These are phyloP conservation scores for Sphaerostilbella broomeana DNA, from an alignment of 2,329 filamentous ascomycete species.

Conservation along the genomic window DNA sequence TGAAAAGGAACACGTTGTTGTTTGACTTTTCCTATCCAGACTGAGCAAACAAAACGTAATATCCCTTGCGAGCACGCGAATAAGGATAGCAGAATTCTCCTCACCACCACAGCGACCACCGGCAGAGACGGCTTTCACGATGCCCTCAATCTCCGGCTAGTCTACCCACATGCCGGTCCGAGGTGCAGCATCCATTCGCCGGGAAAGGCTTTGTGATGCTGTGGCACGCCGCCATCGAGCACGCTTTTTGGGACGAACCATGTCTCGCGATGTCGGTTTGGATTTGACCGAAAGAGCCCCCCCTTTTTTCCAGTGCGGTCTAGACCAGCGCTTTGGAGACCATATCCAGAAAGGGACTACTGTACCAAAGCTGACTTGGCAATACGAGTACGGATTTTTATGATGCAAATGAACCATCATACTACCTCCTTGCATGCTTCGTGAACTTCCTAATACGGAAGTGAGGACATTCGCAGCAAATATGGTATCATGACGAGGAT, in stretches of 20 bases:
- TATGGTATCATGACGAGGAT: no score
- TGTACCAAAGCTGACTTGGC: not conserved
- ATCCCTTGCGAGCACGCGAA: not conserved
- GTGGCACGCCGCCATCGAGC: constrained; percentile 1
- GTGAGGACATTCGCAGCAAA: no score
- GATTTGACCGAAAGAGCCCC: not conserved
- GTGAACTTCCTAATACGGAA: constrained; percentile 11
- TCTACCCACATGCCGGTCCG: constrained; percentile 7
- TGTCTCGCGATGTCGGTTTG: constrained; percentile 4
- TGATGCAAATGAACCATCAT: constrained; percentile 5
- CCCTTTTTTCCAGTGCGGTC: constrained; percentile 2
- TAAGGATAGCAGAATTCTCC: not conserved
- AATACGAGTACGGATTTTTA: constrained; percentile 1
- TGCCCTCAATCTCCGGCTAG: constrained; percentile 8
- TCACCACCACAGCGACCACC: constrained; percentile 2
- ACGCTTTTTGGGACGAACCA: not conserved
- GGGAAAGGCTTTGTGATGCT: no score
- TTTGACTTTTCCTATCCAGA: not conserved
- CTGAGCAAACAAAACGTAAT: not conserved
- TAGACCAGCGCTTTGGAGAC: not conserved
- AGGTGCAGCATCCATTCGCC: not conserved
- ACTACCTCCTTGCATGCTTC: constrained; percentile 7
- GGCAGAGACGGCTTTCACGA: constrained; percentile 13
- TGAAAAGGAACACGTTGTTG: not conserved
- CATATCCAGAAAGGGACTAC: not conserved